Base-by-base conservation (phyloP, 164 flowering plant species). In the Annona cherimola region DNA sequence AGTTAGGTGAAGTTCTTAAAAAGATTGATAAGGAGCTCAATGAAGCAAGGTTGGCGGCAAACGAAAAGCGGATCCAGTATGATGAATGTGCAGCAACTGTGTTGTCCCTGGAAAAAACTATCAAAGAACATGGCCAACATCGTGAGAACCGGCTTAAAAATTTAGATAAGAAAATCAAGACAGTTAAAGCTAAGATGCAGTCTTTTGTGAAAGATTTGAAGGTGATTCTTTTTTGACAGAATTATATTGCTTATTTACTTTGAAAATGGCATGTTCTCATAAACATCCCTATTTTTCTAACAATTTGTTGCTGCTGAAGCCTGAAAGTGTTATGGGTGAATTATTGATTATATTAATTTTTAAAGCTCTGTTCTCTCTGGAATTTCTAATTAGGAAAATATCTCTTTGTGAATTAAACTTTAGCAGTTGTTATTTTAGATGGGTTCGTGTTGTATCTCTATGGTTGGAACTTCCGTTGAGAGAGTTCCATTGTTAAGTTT, bases 1-100 rank as follows among this genome's bases (percentile, higher is more conserved):
- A 96, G 98, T 88, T 96, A 68, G 84, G 82, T 68, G 98, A 96
- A 75, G 40, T 85, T 62, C 95, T 93, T 8, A 86, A 86, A 78
- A 90, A 74, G 81, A 81, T 90, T 67, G 89, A 90, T 82, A 81
- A 84, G 75, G 97, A 96, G 80, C 90, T 96, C 76, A 88, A 71
- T 71, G 91, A 90, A 78, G 88, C 95, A 79, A 84, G 81, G 74
- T 74, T 83, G 69, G 75, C 83, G 39, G 81, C 77, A 45, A 82
- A 83, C 76, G 96, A 89, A 50, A 91, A 88, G 78, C 79, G 88
- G 72, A 71, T 77, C 45, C 63, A 77, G 18, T 83, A 83, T 75
- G 82, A 88, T 62, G 75, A 81, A 18, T 83, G 90, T 83, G 81
- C 87, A 19, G 71, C 76, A 40, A 78, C 77, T 39, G 97, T 91